Evolutionary conservation across 345 rosid species (phyloP).

Genomic region (Linum usitatissimum): DNA sequence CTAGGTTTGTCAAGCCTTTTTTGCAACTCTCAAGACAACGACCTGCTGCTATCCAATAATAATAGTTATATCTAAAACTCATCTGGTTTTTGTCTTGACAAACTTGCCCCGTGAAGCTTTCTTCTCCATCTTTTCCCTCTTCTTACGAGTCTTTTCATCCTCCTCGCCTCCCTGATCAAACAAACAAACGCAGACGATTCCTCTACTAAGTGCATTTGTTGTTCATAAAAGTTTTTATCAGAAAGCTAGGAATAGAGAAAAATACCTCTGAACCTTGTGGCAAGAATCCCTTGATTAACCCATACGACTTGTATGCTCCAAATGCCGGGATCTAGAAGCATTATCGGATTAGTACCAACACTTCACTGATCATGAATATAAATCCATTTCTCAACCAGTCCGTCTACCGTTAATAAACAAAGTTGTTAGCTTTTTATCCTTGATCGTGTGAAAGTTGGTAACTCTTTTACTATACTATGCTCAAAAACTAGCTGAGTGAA

Average conservation of each 20-base stretch:
- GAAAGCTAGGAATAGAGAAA: slow-evolving; percentile 4
- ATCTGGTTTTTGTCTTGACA: slow-evolving; percentile 53
- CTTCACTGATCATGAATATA: no score
- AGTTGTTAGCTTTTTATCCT: not conserved
- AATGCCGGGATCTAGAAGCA: slow-evolving; percentile 54
- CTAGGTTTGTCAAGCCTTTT: no score
- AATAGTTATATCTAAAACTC: not conserved
- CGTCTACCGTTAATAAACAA: no score
- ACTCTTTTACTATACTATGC: not conserved
- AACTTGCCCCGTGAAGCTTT: slow-evolving; percentile 58
- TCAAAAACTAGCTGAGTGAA: not conserved
- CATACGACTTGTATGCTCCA: slow-evolving; percentile 59
- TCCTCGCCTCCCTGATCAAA: slow-evolving; percentile 47
- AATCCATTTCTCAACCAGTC: no score
- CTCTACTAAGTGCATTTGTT: not conserved
- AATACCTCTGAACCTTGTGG: slow-evolving; percentile 60
- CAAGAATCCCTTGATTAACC: slow-evolving; percentile 48
- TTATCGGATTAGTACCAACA: not conserved
- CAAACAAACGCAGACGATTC: not conserved
- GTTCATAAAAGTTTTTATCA: not conserved
- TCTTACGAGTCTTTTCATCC: slow-evolving; percentile 79
- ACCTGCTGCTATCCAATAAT: no score
- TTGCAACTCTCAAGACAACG: no score
- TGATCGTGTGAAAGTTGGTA: not conserved
- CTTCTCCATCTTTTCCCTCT: slow-evolving; percentile 90